Evolutionary conservation across 2,329 filamentous ascomycete genomes (phyloP).

Genomic region (Nemania diffusa): DNA sequence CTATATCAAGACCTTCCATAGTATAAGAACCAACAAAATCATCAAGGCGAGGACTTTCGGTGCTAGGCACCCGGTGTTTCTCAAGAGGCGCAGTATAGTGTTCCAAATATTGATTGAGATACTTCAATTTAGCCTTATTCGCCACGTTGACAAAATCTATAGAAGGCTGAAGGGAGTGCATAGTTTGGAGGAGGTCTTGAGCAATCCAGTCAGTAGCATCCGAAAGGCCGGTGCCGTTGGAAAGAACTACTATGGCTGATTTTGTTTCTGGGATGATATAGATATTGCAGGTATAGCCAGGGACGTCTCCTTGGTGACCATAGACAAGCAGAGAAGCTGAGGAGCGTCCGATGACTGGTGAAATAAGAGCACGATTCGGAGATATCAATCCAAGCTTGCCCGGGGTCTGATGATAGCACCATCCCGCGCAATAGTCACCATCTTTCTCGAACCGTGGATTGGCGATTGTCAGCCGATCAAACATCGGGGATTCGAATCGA

Average conservation of each 20-base stretch:
- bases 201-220: constrained; percentile 1
- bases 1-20: not conserved
- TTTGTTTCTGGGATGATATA: not conserved
- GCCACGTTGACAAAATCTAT: not conserved
- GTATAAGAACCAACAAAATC: not conserved
- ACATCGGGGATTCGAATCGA: not conserved
- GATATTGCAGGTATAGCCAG: constrained; percentile 1
- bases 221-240: constrained; percentile 1
- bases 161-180: not conserved
- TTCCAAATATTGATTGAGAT: not conserved
- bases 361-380: not conserved
- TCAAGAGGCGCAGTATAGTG: not conserved
- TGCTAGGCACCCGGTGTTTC: not conserved
- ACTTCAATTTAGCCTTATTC: not conserved
- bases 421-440: not conserved
- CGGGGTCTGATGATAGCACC: constrained; percentile 1
- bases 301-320: constrained; percentile 1
- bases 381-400: not conserved
- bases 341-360: not conserved
- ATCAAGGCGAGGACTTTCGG: not conserved
- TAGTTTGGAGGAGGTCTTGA: constrained; percentile 1
- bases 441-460: not conserved
- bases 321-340: not conserved
- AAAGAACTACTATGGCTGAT: not conserved
- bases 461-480: not conserved